Evolutionary conservation across 1,284 basidiomycete genomes (phyloP).

Genomic region (Apiotrichum akiyoshidainum): DNA sequence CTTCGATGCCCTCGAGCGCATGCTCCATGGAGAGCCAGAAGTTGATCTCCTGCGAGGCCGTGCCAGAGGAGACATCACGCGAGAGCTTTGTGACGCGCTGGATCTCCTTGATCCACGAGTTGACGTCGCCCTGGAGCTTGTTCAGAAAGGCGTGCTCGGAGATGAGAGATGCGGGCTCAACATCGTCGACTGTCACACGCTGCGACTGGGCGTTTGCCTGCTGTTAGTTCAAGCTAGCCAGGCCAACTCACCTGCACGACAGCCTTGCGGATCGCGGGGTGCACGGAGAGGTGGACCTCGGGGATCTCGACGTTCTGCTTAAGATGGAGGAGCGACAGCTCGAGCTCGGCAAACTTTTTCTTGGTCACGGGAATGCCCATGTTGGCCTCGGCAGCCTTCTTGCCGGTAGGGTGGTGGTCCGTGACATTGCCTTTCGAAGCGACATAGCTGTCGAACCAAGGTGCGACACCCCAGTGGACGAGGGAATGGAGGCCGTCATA

Average conservation of each 20-base stretch:
- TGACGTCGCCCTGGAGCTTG: slow-evolving; percentile 88
- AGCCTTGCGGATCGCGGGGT: slow-evolving; percentile 82
- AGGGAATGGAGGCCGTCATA: slow-evolving; percentile 96
- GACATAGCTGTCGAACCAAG: slow-evolving; percentile 97
- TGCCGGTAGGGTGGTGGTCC: slow-evolving; percentile 55
- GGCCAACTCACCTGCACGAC: slow-evolving; percentile 63
- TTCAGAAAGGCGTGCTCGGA: slow-evolving; percentile 91
- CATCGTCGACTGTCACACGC: slow-evolving; percentile 47
- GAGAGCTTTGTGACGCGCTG: slow-evolving; percentile 92
- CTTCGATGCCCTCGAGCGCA: slow-evolving; percentile 88
- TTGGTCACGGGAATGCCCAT: slow-evolving; percentile 98
- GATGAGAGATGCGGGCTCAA: slow-evolving; percentile 54
- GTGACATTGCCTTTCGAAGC: slow-evolving; percentile 46
- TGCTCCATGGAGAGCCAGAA: slow-evolving; percentile 96
- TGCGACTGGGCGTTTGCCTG: slow-evolving; percentile 35
- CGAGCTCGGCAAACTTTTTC: slow-evolving; percentile 98
- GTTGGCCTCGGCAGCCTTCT: slow-evolving; percentile 71
- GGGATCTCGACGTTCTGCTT: slow-evolving; percentile 99
- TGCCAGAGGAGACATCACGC: slow-evolving; percentile 90
- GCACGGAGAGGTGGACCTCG: slow-evolving; percentile 87
- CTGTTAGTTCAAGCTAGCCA: not conserved
- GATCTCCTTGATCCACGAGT: slow-evolving; percentile 97
- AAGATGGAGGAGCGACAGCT: slow-evolving; percentile 89
- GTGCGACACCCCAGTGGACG: slow-evolving; percentile 92
- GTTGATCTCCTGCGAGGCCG: slow-evolving; percentile 97